phyloP scores from a whole-genome alignment of 805 yeast genomes.

The Pichia deserticola region DNA sequence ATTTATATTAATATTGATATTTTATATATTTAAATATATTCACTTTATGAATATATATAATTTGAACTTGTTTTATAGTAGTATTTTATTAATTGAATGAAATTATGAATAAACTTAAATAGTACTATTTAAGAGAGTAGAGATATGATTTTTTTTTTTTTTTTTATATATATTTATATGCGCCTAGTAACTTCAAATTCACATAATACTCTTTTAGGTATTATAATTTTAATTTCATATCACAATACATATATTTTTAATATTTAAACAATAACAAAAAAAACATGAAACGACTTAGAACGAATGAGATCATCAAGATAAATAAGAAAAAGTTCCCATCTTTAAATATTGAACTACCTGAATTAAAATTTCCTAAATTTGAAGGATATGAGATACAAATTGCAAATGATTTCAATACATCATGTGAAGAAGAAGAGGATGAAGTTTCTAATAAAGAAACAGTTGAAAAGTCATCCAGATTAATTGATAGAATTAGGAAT shows the following conservation, averaged over 20 bases:
- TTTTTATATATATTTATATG: too few species aligned
- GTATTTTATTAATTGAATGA: neutral
- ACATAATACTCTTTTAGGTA: too few species aligned
- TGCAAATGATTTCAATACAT: slow-evolving; percentile 20
- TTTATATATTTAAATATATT: neutral
- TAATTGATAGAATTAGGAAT: slow-evolving; percentile 2
- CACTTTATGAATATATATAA: neutral
- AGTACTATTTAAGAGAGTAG: too few species aligned
- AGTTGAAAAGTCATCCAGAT: too few species aligned
- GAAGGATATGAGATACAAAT: slow-evolving; percentile 16
- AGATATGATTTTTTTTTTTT: too few species aligned
- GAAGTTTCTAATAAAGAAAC: neutral
- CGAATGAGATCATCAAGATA: neutral
- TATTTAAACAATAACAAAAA: neutral
- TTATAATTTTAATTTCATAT: too few species aligned
- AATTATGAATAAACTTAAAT: neutral
- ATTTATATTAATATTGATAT: slow-evolving; percentile 1
- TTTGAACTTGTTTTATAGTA: slow-evolving; percentile 4
- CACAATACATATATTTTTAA: too few species aligned
- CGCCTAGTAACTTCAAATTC: too few species aligned
- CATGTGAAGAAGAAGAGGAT: slow-evolving; percentile 15
- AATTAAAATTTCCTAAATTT: slow-evolving; percentile 5
- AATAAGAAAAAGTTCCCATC: neutral
- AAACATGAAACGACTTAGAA: too few species aligned
- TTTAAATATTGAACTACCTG: neutral